Base-by-base conservation (phyloP, 202 grass and related monocot genomes). In the Zizania palustris region DNA sequence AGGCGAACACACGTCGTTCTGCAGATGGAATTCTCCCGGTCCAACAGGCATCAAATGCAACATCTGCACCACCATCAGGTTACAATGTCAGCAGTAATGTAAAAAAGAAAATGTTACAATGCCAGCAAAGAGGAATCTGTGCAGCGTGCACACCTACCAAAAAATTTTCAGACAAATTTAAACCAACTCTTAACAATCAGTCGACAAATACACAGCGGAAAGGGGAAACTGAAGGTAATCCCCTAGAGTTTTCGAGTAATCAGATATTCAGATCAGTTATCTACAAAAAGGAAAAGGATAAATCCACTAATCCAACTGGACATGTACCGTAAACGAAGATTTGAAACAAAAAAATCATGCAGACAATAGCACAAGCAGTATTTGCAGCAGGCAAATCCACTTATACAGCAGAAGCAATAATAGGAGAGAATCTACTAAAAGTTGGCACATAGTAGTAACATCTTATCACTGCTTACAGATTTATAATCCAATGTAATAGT, bases 1-100 rank as follows among this genome's bases (percentile, higher is more conserved):
- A 92, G 83, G 65, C 86, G 90, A 76, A 89, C n/a, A 92, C 71
- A 92, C 89, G 75, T 92, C 86, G 7, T 92, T 92, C 71, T 68
- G 83, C 86, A 92, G 86, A 5, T 89, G 89, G 71, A 89, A 92
- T 67, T 85, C 86, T 65, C 71, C 82, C 22, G 84, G 83, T 75
- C 71, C 79, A 19, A 38, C 20, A 45, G 83, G 90, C 83, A 92
- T 86, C 76, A 92, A 75, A 40, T 92, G 80, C 76, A 92, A 92
- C 86, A 84, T 89, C 90, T 89, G 74, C 73, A 66, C 2, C 75
- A 51, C 13, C 20, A 73, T 4, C 51, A 66, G 6, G 14, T 49
- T 50, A 5, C 7, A 14, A 60, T 62, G 44, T 78, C 28, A 28
- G 28, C 28, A 28, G 2, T 28, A 28, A 28, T 28, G 28, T 28